These are phyloP conservation scores for Pseudogymnoascus sp. DNA, from an alignment of 2,329 filamentous ascomycete genomes.

Conservation along the genomic window DNA sequence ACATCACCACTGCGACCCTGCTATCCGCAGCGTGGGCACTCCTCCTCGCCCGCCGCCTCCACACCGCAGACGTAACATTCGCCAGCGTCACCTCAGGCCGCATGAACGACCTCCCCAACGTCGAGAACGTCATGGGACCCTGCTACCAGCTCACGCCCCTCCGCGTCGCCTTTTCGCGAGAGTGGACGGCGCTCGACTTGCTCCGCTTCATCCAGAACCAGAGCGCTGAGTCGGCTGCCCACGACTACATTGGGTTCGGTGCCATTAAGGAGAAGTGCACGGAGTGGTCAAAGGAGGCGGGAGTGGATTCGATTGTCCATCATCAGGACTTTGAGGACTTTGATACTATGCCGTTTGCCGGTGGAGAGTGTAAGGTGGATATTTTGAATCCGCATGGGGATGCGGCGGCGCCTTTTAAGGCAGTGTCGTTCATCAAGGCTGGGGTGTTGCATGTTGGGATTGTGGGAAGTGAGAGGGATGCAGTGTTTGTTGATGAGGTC, in stretches of 20 bases:
- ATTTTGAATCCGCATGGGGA: constrained; percentile 32
- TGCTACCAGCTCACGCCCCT: constrained; percentile 39
- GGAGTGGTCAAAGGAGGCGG: constrained; percentile 25
- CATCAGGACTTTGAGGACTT: constrained; percentile 34
- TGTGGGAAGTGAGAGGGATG: constrained; percentile 35
- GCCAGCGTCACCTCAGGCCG: constrained; percentile 36
- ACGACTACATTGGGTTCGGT: constrained; percentile 30
- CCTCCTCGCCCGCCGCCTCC: constrained; percentile 30
- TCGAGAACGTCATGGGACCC: constrained; percentile 35
- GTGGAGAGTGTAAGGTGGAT: constrained; percentile 23
- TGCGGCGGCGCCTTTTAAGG: constrained; percentile 35
- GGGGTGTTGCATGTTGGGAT: constrained; percentile 36
- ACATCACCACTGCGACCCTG: constrained; percentile 35
- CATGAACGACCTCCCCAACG: constrained; percentile 29
- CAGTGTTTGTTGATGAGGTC: constrained; percentile 28
- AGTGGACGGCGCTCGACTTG: constrained; percentile 29
- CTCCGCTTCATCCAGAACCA: constrained; percentile 28
- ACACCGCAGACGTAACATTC: constrained; percentile 32
- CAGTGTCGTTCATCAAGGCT: constrained; percentile 35
- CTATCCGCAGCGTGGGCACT: constrained; percentile 37
- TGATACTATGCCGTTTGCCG: constrained; percentile 35
- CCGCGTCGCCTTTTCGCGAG: constrained; percentile 30
- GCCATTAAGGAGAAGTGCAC: constrained; percentile 30
- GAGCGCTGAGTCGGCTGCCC: constrained; percentile 23
- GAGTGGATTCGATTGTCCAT: constrained; percentile 28